phyloP scores from a whole-genome alignment of 345 rosid species.

The Dipteronia dyeriana region DNA sequence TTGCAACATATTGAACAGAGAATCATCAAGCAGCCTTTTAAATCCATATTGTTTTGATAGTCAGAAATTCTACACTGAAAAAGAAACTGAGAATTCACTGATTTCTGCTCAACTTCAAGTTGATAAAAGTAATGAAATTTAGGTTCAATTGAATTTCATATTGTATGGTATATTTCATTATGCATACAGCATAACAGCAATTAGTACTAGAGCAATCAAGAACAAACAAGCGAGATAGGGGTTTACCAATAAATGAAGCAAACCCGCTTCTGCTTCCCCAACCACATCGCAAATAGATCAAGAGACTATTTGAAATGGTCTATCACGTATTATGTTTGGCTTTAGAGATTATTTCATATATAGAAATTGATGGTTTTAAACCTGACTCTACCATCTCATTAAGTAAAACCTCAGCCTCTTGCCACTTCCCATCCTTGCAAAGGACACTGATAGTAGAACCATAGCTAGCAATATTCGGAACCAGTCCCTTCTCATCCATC shows the following conservation, averaged over 20 bases:
- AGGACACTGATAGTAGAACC: constrained; percentile 52
- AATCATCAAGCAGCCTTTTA: not conserved
- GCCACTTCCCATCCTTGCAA: constrained; percentile 62
- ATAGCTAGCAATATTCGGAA: constrained; percentile 70
- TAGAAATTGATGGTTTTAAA: constrained; percentile 47
- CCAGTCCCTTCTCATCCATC: constrained; percentile 55
- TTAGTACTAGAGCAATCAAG: not conserved
- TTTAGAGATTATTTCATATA: constrained; percentile 40
- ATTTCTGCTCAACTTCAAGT: not conserved
- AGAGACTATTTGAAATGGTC: not conserved
- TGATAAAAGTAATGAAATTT: not conserved
- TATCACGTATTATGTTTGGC: constrained; percentile 29
- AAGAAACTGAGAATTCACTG: no score
- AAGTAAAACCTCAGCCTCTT: constrained; percentile 60
- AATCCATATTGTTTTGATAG: not conserved
- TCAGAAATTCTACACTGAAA: not conserved
- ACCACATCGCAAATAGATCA: not conserved
- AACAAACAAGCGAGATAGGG: not conserved
- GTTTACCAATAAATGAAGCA: not conserved
- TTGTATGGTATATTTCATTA: not conserved
- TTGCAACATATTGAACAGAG: not conserved
- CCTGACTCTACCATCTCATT: constrained; percentile 55
- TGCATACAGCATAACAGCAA: not conserved
- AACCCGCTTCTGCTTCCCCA: not conserved
- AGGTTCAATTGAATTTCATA: not conserved